Conservation (phyloP, 306 rosid species). For the Casuarina cunninghamiana region DNA sequence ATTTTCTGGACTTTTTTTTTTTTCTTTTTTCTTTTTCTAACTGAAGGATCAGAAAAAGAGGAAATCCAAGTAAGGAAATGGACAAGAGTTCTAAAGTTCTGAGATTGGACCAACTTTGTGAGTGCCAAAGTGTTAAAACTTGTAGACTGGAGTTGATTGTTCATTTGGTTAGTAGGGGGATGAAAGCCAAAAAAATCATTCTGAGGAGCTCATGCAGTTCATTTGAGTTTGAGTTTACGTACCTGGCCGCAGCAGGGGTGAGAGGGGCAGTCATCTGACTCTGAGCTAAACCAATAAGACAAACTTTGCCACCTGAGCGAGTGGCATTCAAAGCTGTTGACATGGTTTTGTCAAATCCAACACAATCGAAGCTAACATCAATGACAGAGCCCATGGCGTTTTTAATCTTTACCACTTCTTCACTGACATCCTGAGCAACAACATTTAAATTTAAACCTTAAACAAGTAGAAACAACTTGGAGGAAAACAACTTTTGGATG, state of each 20-base stretch:
- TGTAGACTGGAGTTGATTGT: background rate
- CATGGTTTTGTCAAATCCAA: slow-evolving; percentile 42
- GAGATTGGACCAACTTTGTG: background rate
- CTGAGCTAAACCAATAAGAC: slow-evolving; percentile 42
- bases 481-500: background rate
- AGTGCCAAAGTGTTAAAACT: background rate
- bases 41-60: background rate
- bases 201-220: background rate
- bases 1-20: background rate
- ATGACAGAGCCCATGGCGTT: slow-evolving; percentile 32
- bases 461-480: background rate
- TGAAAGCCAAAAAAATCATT: background rate
- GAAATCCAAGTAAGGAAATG: slow-evolving; percentile 1
- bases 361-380: slow-evolving; percentile 48
- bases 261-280: slow-evolving; percentile 39
- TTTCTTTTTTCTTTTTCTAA: background rate
- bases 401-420: slow-evolving; percentile 33
- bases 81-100: background rate
- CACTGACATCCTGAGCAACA: slow-evolving; percentile 30
- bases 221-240: background rate
- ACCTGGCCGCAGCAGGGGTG: slow-evolving; percentile 39
- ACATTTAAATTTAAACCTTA: background rate
- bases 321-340: slow-evolving; percentile 40
- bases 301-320: slow-evolving; percentile 45
- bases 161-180: background rate